Evolutionary conservation across 306 rosid genomes (phyloP), one percentile per base, ranked within the genome.

Genomic region (Sechiopsis laciniata): DNA sequence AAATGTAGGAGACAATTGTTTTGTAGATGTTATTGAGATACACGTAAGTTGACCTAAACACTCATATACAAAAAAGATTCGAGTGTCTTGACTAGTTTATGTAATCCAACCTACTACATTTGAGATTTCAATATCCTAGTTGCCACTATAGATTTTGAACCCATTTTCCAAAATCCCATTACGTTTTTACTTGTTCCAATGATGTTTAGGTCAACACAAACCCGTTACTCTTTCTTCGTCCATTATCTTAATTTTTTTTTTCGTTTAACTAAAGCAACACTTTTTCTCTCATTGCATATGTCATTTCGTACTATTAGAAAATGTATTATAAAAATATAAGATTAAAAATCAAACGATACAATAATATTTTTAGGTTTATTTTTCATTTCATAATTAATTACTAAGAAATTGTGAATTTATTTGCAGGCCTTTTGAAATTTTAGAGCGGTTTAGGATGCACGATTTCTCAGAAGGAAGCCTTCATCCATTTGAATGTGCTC

Each of bases 401-500:
- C 10, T 51, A 5, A 22, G 35, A 63, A 3, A 62, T 13, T 11
- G 11, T 57, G 63, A 3, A 65, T 72, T 65, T 61, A 71, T 77
- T 55, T 82, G 84, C 15, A 88, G 99, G 86, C 96, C 90, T 45
- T 86, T 88, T 57, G 97, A 87, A 76, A 80, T 94, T 75, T 80
- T 91, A 69, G 96, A 94, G 82, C 90, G 90, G 22, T 81, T 91
- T 83, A 85, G 96, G 66, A 91, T 85, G 91, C 96, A 85, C 1
- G 99, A 91, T 56, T 88, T 89, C 29, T 26, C 29, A 2, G 29
- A 26, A 26, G 29, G 29, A 26, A 26, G 29, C 29, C 74, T 91
- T 85, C 97, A 89, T 75, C 99, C 99, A 24, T 94, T 94, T 80
- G 97, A 91, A 85, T 94, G 99, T 72, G 88, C 97, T 37, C 99